A percentile compares a stretch with the other conserved stretches of the same genome.
Evolutionary conservation across 805 yeast species (phyloP).

Genomic region (Lipomyces yamadae): DNA sequence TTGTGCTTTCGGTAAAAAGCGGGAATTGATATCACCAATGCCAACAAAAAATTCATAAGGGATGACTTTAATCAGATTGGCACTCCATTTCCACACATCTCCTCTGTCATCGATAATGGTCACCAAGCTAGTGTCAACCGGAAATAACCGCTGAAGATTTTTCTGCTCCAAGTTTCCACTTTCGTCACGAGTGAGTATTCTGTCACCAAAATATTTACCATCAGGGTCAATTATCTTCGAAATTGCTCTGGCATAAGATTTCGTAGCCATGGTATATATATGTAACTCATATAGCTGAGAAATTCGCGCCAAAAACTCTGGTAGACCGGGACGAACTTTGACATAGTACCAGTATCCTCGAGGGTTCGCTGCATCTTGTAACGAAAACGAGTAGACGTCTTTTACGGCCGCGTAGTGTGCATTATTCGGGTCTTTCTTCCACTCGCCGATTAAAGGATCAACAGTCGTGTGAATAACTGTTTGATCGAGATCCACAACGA

Average conservation of each 20-base stretch:
- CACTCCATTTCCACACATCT: conserved; percentile 98
- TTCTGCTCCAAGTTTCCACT: conserved; percentile 91
- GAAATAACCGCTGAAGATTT: conserved; percentile 83
- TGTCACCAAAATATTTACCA: conserved; percentile 83
- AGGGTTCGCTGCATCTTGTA: conserved; percentile 65
- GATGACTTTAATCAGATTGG: conserved; percentile 85
- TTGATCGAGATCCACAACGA: conserved; percentile 96
- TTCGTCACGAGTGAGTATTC: conserved; percentile 91
- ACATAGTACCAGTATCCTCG: conserved; percentile 76
- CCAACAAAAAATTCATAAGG: conserved; percentile 97
- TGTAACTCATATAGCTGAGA: conserved; percentile 81
- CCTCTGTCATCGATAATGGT: conserved; percentile 96
- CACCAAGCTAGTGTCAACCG: conserved; percentile 96
- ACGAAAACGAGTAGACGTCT: conserved; percentile 75
- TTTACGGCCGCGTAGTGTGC: conserved; percentile 85
- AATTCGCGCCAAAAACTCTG: conserved; percentile 69
- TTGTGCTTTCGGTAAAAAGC: conserved; percentile 79
- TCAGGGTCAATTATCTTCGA: conserved; percentile 91
- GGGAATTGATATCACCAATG: conserved; percentile 94
- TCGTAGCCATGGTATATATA: conserved; percentile 97
- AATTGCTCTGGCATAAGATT: conserved; percentile 87
- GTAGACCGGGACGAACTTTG: conserved; percentile 85
- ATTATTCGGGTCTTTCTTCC: conserved; percentile 85
- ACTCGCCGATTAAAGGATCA: conserved; percentile 94
- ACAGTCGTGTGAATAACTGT: conserved; percentile 98